A percentile compares a stretch with the other conserved stretches of the same genome.
These are phyloP conservation scores for Ganoderma meredithae DNA, from an alignment of 1,284 basidiomycete genomes.

Conservation along the genomic window DNA sequence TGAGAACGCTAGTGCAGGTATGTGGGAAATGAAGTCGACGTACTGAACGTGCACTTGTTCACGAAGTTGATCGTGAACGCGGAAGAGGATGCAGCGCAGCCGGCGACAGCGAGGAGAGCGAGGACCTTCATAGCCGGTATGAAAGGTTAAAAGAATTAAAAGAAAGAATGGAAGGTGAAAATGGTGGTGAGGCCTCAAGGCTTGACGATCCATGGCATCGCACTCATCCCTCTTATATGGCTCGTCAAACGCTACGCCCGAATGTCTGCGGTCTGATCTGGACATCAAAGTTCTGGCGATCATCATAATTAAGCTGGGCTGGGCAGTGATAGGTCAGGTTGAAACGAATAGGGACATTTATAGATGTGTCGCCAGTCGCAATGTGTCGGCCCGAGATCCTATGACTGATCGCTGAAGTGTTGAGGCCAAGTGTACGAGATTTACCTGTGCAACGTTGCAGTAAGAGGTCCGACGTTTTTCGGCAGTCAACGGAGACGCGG, in stretches of 20 bases:
- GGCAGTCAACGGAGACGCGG: not conserved
- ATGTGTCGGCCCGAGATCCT: not conserved
- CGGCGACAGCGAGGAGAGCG: not conserved
- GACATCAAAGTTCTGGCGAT: not conserved
- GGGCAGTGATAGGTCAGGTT: not conserved
- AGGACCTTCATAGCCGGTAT: not conserved
- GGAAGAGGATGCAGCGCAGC: constrained; percentile 1
- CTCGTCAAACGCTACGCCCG: not conserved
- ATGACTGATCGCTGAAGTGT: not conserved
- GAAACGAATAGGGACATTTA: not conserved
- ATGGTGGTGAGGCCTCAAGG: not conserved
- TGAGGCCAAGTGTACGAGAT: too few relatives aligned
- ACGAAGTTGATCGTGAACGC: constrained; percentile 10
- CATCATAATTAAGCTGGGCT: constrained; percentile 7
- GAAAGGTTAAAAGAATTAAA: not conserved
- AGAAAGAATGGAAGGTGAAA: not conserved
- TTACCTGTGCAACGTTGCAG: not conserved
- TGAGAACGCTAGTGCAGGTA: not conserved
- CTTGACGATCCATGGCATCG: not conserved
- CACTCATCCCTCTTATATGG: not conserved
- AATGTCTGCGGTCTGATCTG: constrained; percentile 9
- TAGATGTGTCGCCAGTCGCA: not conserved
- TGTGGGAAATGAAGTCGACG: not conserved
- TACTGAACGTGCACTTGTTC: constrained; percentile 10
- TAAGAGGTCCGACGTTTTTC: not conserved